phyloP scores from a whole-genome alignment of 225 moss, liverwort and hornwort genomes.

The Takakia lepidozioides region DNA sequence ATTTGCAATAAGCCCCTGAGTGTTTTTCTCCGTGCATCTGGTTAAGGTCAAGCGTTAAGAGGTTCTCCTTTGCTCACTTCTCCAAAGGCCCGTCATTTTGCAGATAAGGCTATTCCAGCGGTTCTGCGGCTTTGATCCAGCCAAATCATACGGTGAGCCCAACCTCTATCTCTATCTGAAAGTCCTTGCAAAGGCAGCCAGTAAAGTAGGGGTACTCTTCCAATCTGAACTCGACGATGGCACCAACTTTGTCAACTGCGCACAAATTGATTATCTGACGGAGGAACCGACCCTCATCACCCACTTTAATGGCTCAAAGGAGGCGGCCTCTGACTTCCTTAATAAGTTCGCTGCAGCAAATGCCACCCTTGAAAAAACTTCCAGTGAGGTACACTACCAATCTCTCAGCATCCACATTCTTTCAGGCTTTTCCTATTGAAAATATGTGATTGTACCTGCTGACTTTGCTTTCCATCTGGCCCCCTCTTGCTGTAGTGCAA shows the following conservation, averaged over 20 bases:
- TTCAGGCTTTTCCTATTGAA: too few relatives aligned
- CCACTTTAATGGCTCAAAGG: conserved; percentile 52
- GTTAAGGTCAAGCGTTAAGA: too few relatives aligned
- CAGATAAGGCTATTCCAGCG: conserved; percentile 84
- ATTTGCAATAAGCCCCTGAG: too few relatives aligned
- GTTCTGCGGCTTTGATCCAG: conserved; percentile 87
- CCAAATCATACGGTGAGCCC: conserved; percentile 66
- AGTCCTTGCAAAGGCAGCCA: conserved; percentile 58
- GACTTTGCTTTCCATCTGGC: too few relatives aligned
- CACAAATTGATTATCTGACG: conserved; percentile 58
- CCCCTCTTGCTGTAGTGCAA: too few relatives aligned
- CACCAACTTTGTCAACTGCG: conserved; percentile 77
- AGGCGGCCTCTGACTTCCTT: conserved; percentile 65
- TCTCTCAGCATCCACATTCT: background rate
- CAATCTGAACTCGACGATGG: conserved; percentile 89
- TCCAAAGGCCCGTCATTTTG: too few relatives aligned
- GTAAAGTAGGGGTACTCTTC: conserved; percentile 66
- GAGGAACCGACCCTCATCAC: conserved; percentile 70
- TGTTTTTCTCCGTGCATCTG: too few relatives aligned
- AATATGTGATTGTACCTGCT: too few relatives aligned
- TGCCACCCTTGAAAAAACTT: conserved; percentile 63
- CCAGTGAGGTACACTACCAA: conserved; percentile 49
- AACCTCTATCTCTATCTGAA: conserved; percentile 89
- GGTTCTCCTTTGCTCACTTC: too few relatives aligned
- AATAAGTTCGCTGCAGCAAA: conserved; percentile 65